Base-by-base conservation (phyloP, 306 rosid species). In the Cotoneaster glaucophyllus region DNA sequence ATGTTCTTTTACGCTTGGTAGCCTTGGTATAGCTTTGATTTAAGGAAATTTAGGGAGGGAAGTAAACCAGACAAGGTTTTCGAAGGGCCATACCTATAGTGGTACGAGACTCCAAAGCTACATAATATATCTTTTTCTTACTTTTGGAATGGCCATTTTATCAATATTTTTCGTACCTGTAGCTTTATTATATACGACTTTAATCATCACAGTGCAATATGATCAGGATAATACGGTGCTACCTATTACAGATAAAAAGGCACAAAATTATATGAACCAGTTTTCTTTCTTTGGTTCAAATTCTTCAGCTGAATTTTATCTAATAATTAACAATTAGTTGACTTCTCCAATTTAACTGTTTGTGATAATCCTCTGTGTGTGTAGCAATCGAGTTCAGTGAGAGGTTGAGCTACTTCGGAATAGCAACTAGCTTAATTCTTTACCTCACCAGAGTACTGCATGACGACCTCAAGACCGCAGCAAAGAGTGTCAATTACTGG, bases 361-460 rank as follows among this genome's bases (percentile, higher is more conserved):
- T 24, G 17, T 66, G 29, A 28, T 54, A 4, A 17, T 50, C 54
- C 54, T 50, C 26, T 10, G 11, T 31, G n/a, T 77, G 7, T 73
- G 86, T 88, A 94, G 98, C 92, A 53, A 92, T 92, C 62, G 98
- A 95, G 84, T 89, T 90, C 81, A 89, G 98, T 26, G 98, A 95
- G 88, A 89, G 98, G 81, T 43, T 95, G 82, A 95, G 92, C 78
- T 90, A 90, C 80, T 95, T 88, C 68, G 98, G 96, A 53, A 81
- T 95, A 85, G 97, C 97, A 72, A 82, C 90, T 0, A 95, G 96
- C 80, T 89, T 95, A 72, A 85, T 95, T 37, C 67, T 95, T 58
- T 95, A 95, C 81, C 88, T 95, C 34, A 95, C 96, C 25, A 90
- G 77, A 82, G 91, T 90, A 15, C 80, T 95, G 9, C 95, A 84